phyloP scores from a whole-genome alignment of 306 rosid genomes.

The Cicer chorassanicum region DNA sequence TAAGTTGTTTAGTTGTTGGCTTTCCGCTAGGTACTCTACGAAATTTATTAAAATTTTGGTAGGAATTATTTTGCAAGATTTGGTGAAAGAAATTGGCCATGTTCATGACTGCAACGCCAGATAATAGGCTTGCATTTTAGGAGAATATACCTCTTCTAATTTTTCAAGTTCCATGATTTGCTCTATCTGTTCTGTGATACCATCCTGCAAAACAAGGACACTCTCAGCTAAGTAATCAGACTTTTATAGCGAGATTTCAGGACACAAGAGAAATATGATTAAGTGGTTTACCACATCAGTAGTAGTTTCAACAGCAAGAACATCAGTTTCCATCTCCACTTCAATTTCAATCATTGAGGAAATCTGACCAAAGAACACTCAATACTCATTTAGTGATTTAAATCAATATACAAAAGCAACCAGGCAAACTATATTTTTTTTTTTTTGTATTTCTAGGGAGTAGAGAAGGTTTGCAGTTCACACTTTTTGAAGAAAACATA shows the following conservation, averaged over 20 bases:
- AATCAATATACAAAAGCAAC: conserved; percentile 24
- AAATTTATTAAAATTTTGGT: conserved; percentile 18
- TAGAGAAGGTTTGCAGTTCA: conserved; percentile 21
- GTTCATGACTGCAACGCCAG: conserved; percentile 21
- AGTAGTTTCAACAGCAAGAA: conserved; percentile 88
- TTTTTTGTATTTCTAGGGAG: background rate
- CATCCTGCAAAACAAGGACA: conserved; percentile 65
- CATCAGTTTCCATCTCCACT: conserved; percentile 92
- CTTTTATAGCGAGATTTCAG: conserved; percentile 29
- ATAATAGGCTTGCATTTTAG: conserved; percentile 35
- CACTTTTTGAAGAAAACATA: conserved; percentile 47
- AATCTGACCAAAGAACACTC: conserved; percentile 55
- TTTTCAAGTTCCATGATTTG: conserved; percentile 96
- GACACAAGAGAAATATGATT: conserved; percentile 38
- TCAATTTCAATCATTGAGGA: conserved; percentile 97
- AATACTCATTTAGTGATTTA: conserved; percentile 36
- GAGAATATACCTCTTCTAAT: conserved; percentile 79
- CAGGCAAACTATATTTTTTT: background rate
- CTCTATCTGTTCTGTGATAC: conserved; percentile 81
- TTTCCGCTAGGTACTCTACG: conserved; percentile 32
- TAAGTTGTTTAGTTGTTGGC: conserved; percentile 22
- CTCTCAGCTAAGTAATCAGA: conserved; percentile 22
- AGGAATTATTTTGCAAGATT: conserved; percentile 25
- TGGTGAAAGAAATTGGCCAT: conserved; percentile 25
- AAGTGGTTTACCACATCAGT: conserved; percentile 65